Conservation (phyloP, 805 yeast genomes). For the Metschnikowia proteae region DNA sequence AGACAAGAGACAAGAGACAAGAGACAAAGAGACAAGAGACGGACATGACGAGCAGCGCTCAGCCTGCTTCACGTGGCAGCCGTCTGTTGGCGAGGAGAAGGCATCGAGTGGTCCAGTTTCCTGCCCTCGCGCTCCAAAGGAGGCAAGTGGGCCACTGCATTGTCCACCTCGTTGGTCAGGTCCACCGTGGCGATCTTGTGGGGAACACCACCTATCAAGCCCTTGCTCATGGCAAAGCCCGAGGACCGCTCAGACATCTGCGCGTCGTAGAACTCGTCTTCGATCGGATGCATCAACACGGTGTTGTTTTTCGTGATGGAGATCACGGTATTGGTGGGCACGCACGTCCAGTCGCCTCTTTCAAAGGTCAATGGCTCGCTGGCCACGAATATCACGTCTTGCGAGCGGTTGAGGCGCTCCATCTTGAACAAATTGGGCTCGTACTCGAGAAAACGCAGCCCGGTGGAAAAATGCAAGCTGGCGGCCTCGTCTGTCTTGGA, state of each 20-base stretch:
- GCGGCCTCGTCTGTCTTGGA: conserved; percentile 94
- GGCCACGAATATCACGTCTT: conserved; percentile 94
- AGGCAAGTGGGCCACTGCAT: conserved; percentile 28
- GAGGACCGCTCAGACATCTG: conserved; percentile 69
- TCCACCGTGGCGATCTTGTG: conserved; percentile 34
- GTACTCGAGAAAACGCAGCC: conserved; percentile 84
- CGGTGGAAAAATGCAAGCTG: conserved; percentile 89
- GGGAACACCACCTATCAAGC: conserved; percentile 90
- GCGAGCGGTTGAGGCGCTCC: conserved; percentile 91
- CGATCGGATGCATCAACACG: conserved; percentile 84
- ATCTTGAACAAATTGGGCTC: conserved; percentile 89
- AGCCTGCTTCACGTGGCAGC: background rate
- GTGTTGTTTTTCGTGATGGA: conserved; percentile 77
- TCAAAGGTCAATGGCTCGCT: conserved; percentile 96
- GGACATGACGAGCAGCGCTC: too few relatives aligned
- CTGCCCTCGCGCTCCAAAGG: conserved; percentile 39
- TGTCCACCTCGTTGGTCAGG: conserved; percentile 18
- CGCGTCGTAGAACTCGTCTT: conserved; percentile 80
- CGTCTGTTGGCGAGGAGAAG: background rate
- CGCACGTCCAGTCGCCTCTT: conserved; percentile 95
- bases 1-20: background rate
- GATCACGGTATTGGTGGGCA: conserved; percentile 85
- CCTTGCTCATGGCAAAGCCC: conserved; percentile 82
- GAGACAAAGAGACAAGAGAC: background rate
- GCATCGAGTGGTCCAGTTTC: conserved; percentile 6